phyloP scores from a whole-genome alignment of 2,329 filamentous ascomycete species.

The Thielaviopsis ethacetica region DNA sequence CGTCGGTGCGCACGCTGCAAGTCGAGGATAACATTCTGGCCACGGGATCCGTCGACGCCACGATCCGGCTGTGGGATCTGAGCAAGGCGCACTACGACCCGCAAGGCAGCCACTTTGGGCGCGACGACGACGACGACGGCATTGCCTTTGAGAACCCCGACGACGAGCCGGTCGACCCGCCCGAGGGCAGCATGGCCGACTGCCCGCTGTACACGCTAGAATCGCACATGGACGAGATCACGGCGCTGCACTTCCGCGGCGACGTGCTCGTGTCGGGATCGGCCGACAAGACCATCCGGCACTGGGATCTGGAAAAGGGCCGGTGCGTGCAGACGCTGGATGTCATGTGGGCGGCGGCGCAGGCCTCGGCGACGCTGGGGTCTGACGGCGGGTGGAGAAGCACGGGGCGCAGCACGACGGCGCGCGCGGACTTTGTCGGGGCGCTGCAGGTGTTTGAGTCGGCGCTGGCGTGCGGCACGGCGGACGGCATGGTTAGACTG shows the following conservation, averaged over 20 bases:
- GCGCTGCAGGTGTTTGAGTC: slow-evolving; percentile 92
- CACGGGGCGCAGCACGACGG: slow-evolving; percentile 35
- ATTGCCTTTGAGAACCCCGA: slow-evolving; percentile 59
- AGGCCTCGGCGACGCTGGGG: slow-evolving; percentile 57
- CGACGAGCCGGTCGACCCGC: slow-evolving; percentile 51
- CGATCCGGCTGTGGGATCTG: slow-evolving; percentile 87
- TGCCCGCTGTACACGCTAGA: slow-evolving; percentile 79
- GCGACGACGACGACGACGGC: slow-evolving; percentile 44
- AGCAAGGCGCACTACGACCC: slow-evolving; percentile 76
- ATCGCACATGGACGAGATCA: slow-evolving; percentile 87
- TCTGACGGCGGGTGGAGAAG: slow-evolving; percentile 56
- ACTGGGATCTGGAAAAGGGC: slow-evolving; percentile 97
- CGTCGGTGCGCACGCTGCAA: slow-evolving; percentile 81
- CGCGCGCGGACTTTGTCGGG: slow-evolving; percentile 76
- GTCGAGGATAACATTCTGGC: slow-evolving; percentile 92
- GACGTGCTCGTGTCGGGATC: slow-evolving; percentile 89
- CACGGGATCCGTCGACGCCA: slow-evolving; percentile 87
- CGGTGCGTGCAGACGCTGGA: slow-evolving; percentile 94
- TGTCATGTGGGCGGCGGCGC: slow-evolving; percentile 93
- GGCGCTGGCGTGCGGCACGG: slow-evolving; percentile 86
- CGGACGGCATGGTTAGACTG: slow-evolving; percentile 88
- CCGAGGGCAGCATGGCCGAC: slow-evolving; percentile 69
- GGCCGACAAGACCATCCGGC: slow-evolving; percentile 88
- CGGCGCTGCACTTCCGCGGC: slow-evolving; percentile 77
- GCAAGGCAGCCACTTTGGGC: slow-evolving; percentile 42